Evolutionary conservation across 140 eudicot genomes (phyloP), one percentile per base, ranked within the genome.

Genomic region (Stevia rebaudiana): DNA sequence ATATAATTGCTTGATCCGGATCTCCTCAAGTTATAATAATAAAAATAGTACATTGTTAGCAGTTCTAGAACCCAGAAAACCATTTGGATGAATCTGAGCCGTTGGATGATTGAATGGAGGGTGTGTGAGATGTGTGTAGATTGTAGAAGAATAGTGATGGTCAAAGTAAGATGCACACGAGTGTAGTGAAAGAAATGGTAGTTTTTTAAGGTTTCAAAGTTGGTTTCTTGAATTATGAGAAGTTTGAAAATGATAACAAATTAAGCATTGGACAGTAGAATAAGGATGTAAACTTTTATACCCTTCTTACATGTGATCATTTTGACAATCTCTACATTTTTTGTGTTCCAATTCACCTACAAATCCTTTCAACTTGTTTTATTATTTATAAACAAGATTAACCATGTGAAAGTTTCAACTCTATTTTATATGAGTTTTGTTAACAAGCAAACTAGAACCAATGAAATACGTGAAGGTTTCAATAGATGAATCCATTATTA

Each of bases 161-260:
- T 80, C 86, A 80, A 83, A 78, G 84, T 77, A 42, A 11, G 68
- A 73, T 12, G 87, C 83, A 72, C 92, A 84, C 92, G 95, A 76
- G 79, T 73, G 89, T 76, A 69, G 69, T 76, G 59, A 76, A 66
- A 47, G 59, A 66, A 76, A 76, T 79, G 88, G 86, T 75, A 65
- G 59, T 58, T 76, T 17, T 63, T 86, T 77, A 65, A 75, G 89
- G 80, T 79, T 72, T 74, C 76, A 70, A 82, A 69, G 64, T 43
- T 71, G 78, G 73, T 40, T 79, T 75, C 84, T 84, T 65, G 87
- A 79, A 49, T 76, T 51, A 21, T 47, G 94, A 37, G 72, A 73
- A 70, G 55, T 49, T 76, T 74, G 79, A 79, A 77, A 79, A 48
- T 74, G 65, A 23, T 71, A 70, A 58, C 64, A 70, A 56, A n/a